Evolutionary conservation across 257 asterid genomes (phyloP).

Genomic region (Echium plantagineum): DNA sequence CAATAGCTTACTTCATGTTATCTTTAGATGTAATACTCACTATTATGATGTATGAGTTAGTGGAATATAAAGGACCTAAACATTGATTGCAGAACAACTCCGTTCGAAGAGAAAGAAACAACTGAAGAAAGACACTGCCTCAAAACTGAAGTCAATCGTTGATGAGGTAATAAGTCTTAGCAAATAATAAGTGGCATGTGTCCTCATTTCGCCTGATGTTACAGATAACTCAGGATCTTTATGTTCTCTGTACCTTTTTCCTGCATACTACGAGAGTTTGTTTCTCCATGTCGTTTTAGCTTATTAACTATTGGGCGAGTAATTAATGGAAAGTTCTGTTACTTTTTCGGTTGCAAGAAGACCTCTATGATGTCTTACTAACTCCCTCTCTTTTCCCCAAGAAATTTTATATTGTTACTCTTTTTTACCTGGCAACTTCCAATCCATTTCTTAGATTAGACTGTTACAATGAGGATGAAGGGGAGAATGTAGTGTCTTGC

Average conservation of each 20-base stretch:
- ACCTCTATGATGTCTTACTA: too few relatives aligned
- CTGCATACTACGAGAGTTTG: too few relatives aligned
- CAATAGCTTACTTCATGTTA: not conserved
- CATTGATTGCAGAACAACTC: slow-evolving; percentile 69
- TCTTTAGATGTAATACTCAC: not conserved
- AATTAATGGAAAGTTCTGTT: too few relatives aligned
- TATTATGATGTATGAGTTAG: not conserved
- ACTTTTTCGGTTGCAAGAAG: not conserved
- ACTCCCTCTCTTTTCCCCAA: not conserved
- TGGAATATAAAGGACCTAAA: not conserved
- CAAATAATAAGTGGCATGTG: not conserved
- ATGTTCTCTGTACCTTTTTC: too few relatives aligned
- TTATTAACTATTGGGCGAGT: not conserved
- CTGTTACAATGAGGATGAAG: not conserved
- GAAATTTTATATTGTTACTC: not conserved
- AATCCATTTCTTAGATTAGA: not conserved
- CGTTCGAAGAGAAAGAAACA: slow-evolving; percentile 84
- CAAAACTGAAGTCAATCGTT: slow-evolving; percentile 72
- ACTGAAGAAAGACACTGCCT: slow-evolving; percentile 76
- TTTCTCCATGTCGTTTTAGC: not conserved
- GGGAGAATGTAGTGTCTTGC: not conserved
- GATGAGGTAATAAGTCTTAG: slow-evolving; percentile 46
- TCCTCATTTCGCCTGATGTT: not conserved
- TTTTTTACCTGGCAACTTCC: not conserved
- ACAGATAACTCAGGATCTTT: too few relatives aligned